Percentiles rank a stretch among this genome's conserved stretches.
phyloP scores from a whole-genome alignment of 306 rosid genomes.

The Dryas drummondii region DNA sequence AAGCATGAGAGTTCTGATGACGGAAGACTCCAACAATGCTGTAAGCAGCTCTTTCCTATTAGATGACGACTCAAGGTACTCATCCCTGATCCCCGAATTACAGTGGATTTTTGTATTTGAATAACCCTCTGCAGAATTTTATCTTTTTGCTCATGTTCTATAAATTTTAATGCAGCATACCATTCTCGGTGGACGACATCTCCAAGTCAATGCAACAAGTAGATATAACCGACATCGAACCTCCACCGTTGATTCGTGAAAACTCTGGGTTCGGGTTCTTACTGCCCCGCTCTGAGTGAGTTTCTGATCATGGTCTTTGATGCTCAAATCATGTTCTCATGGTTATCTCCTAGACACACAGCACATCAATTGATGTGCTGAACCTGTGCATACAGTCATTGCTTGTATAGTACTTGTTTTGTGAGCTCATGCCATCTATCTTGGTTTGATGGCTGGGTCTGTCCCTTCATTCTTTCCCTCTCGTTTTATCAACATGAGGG shows the following conservation, averaged over 20 bases:
- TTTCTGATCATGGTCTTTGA: constrained; percentile 18
- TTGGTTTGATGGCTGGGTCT: constrained; percentile 67
- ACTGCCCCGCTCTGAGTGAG: constrained; percentile 80
- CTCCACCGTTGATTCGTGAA: constrained; percentile 96
- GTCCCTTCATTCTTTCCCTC: constrained; percentile 59
- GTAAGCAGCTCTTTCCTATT: constrained; percentile 96
- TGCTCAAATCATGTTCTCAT: constrained; percentile 21
- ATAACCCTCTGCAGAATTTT: background rate
- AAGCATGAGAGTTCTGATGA: constrained; percentile 88
- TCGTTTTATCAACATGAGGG: constrained; percentile 67
- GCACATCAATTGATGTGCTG: constrained; percentile 53
- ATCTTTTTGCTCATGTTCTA: constrained; percentile 11
- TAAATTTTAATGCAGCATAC: constrained; percentile 66
- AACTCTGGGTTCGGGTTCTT: constrained; percentile 95
- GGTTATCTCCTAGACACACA: constrained; percentile 23
- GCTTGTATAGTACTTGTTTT: constrained; percentile 51
- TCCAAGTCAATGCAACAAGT: constrained; percentile 93
- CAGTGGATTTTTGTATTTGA: background rate
- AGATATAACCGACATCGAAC: constrained; percentile 88
- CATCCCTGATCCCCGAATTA: constrained; percentile 3
- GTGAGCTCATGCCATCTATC: constrained; percentile 43
- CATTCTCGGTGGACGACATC: constrained; percentile 95
- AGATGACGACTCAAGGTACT: constrained; percentile 96
- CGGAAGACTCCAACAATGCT: constrained; percentile 89
- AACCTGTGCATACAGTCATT: constrained; percentile 64